A percentile compares a stretch with the other conserved stretches of the same genome.
Conservation (phyloP, 2,329 filamentous ascomycete species). For the Nothophoma quercina region DNA sequence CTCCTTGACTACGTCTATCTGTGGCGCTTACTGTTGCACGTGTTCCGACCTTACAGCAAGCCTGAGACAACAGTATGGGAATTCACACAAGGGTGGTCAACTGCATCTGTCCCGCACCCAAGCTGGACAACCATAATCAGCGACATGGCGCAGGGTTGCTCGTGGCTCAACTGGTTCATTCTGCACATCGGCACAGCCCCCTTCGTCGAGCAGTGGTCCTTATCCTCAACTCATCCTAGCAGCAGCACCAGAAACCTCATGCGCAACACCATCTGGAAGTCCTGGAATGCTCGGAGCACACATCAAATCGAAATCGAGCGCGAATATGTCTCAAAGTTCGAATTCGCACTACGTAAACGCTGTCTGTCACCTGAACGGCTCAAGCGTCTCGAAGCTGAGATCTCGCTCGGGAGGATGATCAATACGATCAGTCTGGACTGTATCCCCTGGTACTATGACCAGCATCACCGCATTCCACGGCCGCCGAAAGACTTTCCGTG, state of each 20-base stretch:
- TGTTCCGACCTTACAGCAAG: constrained; percentile 23
- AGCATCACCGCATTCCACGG: constrained; percentile 16
- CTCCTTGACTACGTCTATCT: constrained; percentile 24
- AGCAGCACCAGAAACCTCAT: background rate
- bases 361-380: constrained; percentile 17
- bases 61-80: background rate
- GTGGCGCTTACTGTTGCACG: constrained; percentile 20
- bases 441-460: constrained; percentile 30
- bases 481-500: constrained; percentile 21
- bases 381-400: constrained; percentile 21
- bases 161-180: constrained; percentile 28
- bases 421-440: constrained; percentile 29
- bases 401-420: constrained; percentile 18
- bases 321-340: constrained; percentile 24
- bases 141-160: constrained; percentile 26
- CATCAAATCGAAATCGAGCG: constrained; percentile 28
- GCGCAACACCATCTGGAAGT: constrained; percentile 20
- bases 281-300: constrained; percentile 8
- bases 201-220: constrained; percentile 24
- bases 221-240: background rate
- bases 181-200: constrained; percentile 19
- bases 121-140: constrained; percentile 21
- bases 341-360: constrained; percentile 25
- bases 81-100: background rate
- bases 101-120: background rate